Percentiles rank a stretch among this genome's conserved stretches.
Evolutionary conservation across 306 rosid species (phyloP).

Genomic region (Hylodesmum podocarpum): DNA sequence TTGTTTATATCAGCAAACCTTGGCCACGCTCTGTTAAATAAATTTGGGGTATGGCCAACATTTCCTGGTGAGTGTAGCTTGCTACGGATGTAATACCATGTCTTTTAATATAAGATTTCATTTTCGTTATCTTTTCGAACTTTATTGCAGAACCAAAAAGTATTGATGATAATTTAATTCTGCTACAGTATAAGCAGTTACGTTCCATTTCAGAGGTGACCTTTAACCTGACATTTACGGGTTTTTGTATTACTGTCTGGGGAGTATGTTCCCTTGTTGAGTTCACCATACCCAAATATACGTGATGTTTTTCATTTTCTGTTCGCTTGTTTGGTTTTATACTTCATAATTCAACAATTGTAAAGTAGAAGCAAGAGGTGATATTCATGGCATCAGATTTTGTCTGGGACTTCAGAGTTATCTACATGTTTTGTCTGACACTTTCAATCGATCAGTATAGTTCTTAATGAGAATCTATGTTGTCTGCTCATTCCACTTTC

Average conservation of each 20-base stretch:
- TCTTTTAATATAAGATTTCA: constrained; percentile 8
- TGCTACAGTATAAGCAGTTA: constrained; percentile 9
- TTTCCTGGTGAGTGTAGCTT: background rate
- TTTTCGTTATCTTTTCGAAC: background rate
- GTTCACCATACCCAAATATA: constrained; percentile 7
- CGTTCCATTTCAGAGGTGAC: constrained; percentile 13
- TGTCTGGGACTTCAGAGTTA: background rate
- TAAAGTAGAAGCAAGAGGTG: constrained; percentile 16
- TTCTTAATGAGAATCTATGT: background rate
- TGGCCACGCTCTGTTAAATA: constrained; percentile 9
- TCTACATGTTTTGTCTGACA: background rate
- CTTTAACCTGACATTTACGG: constrained; percentile 15
- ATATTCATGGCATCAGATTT: background rate
- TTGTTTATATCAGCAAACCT: background rate
- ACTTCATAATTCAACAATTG: constrained; percentile 9
- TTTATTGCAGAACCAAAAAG: constrained; percentile 26
- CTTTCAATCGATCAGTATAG: background rate
- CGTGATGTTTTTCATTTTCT: background rate
- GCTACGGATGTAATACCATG: background rate
- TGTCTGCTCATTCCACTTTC: background rate
- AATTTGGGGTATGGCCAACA: constrained; percentile 2
- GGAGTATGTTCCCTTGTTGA: background rate
- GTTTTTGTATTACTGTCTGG: background rate
- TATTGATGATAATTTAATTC: constrained; percentile 10
- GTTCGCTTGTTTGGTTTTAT: background rate